Evolutionary conservation across 1,284 basidiomycete genomes (phyloP).

Genomic region (Rhodotorula sp.): DNA sequence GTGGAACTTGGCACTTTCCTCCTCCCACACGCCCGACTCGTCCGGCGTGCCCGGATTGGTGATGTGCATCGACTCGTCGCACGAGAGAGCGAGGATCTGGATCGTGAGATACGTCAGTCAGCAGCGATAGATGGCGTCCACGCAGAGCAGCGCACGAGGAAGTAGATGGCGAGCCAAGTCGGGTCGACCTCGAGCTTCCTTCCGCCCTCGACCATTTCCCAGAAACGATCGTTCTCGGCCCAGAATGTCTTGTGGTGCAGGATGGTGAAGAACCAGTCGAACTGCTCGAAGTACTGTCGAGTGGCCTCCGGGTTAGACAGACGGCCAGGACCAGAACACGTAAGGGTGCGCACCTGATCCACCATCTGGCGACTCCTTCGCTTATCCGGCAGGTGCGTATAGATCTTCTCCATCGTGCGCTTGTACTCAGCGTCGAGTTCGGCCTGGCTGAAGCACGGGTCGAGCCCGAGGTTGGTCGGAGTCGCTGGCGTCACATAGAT

Average conservation of each 20-base stretch:
- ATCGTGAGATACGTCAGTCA: background rate
- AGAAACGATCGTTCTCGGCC: slow-evolving; percentile 27
- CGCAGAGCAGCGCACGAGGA: slow-evolving; percentile 12
- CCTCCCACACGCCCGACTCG: background rate
- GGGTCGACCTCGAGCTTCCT: slow-evolving; percentile 35
- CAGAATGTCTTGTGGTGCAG: slow-evolving; percentile 10
- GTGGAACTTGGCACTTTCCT: slow-evolving; percentile 14
- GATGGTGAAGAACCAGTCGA: slow-evolving; percentile 21
- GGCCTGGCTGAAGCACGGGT: slow-evolving; percentile 17
- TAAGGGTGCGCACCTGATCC: background rate
- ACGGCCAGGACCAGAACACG: too few species aligned
- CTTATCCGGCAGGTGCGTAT: slow-evolving; percentile 17
- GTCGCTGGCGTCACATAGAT: slow-evolving; percentile 6
- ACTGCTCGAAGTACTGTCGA: background rate
- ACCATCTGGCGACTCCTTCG: background rate
- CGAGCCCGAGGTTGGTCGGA: slow-evolving; percentile 24
- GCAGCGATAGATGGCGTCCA: background rate
- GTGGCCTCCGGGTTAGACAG: background rate
- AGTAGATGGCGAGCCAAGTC: slow-evolving; percentile 34
- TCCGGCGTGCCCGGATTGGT: background rate
- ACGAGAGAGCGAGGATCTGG: slow-evolving; percentile 27
- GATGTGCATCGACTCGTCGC: slow-evolving; percentile 17
- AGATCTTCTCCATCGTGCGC: slow-evolving; percentile 21
- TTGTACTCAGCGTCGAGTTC: slow-evolving; percentile 14
- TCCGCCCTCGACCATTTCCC: slow-evolving; percentile 35